Evolutionary conservation across 257 asterid species (phyloP).

Genomic region (Sherardia arvensis): DNA sequence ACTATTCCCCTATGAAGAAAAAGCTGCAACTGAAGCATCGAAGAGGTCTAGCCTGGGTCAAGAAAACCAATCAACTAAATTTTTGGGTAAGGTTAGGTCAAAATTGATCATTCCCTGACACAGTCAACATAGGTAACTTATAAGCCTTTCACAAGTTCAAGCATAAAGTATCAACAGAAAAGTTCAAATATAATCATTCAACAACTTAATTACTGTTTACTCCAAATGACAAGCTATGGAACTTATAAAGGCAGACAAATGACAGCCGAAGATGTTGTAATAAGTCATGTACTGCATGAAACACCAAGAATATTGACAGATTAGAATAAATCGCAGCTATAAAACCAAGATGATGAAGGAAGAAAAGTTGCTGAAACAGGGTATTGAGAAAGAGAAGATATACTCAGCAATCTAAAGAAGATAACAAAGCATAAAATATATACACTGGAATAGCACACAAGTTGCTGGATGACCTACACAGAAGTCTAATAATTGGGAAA

Average conservation of each 20-base stretch:
- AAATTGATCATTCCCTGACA: background rate
- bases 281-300: background rate
- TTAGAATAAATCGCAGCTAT: background rate
- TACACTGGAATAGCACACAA: background rate
- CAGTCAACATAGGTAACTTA: background rate
- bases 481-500: background rate
- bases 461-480: background rate
- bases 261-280: background rate
- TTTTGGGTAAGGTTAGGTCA: background rate
- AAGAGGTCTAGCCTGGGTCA: background rate
- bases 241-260: background rate
- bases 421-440: background rate
- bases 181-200: background rate
- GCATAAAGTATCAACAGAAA: background rate
- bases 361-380: background rate
- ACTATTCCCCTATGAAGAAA: background rate
- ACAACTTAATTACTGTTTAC: background rate
- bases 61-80: background rate
- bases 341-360: background rate
- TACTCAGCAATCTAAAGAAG: background rate
- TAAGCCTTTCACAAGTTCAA: background rate
- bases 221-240: background rate
- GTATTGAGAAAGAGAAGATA: background rate
- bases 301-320: background rate
- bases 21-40: background rate